phyloP scores from a whole-genome alignment of 2,329 filamentous ascomycete genomes.

The Cordyceps farinosa region DNA sequence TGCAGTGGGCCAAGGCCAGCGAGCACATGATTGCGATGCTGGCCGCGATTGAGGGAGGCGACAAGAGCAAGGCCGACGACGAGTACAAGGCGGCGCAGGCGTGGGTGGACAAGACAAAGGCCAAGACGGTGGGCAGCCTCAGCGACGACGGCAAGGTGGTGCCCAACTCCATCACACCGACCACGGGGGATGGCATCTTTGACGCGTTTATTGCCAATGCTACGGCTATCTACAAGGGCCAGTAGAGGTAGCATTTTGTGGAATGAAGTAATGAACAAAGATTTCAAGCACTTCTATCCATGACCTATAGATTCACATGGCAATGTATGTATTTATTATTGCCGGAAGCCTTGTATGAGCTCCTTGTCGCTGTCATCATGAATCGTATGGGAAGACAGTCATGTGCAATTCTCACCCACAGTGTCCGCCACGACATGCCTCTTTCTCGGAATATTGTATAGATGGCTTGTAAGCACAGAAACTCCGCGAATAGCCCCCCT shows the following conservation, averaged over 20 bases:
- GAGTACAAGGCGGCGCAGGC: conserved; percentile 16
- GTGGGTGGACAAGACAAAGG: conserved; percentile 18
- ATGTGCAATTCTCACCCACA: too few relatives aligned
- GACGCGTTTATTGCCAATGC: conserved; percentile 16
- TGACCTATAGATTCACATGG: too few relatives aligned
- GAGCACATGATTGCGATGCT: conserved; percentile 19
- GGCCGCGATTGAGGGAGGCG: conserved; percentile 15
- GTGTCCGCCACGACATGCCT: too few relatives aligned
- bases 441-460: too few relatives aligned
- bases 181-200: conserved; percentile 14
- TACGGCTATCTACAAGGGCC: conserved; percentile 14
- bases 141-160: conserved; percentile 5
- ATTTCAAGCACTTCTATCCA: too few relatives aligned
- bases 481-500: too few relatives aligned
- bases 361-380: too few relatives aligned
- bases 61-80: conserved; percentile 10
- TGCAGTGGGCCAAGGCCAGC: conserved; percentile 21
- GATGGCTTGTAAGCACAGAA: too few relatives aligned
- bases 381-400: too few relatives aligned
- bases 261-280: not conserved
- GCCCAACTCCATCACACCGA: conserved; percentile 13
- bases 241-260: not conserved
- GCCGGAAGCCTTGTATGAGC: too few relatives aligned
- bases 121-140: conserved; percentile 14
- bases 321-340: too few relatives aligned